Percentiles rank a stretch among this genome's conserved stretches.
Conservation (phyloP, 1,139 yeast species). For the Suhomyces bribrorum region DNA sequence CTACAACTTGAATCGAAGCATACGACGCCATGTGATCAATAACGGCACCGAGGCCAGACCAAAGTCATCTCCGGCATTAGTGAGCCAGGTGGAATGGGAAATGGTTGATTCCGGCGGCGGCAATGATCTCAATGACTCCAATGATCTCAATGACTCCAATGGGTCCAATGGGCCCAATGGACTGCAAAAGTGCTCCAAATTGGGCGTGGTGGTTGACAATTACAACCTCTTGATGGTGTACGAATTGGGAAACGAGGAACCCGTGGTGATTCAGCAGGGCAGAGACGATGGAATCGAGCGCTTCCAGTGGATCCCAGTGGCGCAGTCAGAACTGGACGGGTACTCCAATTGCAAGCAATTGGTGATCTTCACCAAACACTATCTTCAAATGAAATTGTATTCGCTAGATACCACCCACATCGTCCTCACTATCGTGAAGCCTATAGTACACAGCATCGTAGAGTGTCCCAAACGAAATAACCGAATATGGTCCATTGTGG, state of each 20-base stretch:
- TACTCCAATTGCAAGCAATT: slow-evolving; percentile 38
- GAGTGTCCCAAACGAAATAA: slow-evolving; percentile 20
- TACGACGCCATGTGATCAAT: slow-evolving; percentile 7
- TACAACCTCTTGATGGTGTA: slow-evolving; percentile 26
- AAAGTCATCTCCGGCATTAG: slow-evolving; percentile 3
- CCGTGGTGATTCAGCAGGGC: slow-evolving; percentile 33
- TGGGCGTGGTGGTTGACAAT: slow-evolving; percentile 29
- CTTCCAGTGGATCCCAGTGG: slow-evolving; percentile 40
- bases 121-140: too few relatives aligned
- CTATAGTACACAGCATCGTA: slow-evolving; percentile 20
- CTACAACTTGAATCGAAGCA: slow-evolving; percentile 7
- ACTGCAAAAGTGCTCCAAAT: slow-evolving; percentile 22
- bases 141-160: too few relatives aligned
- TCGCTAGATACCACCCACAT: slow-evolving; percentile 41
- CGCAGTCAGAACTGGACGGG: slow-evolving; percentile 22
- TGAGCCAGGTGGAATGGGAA: slow-evolving; percentile 33
- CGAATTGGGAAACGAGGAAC: slow-evolving; percentile 24
- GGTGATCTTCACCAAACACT: slow-evolving; percentile 30
- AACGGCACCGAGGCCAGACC: slow-evolving; percentile 6
- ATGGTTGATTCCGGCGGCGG: slow-evolving; percentile 13
- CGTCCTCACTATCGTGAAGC: slow-evolving; percentile 36
- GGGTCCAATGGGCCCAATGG: too few relatives aligned
- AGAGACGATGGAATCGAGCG: slow-evolving; percentile 31
- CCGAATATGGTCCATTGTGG: slow-evolving; percentile 33
- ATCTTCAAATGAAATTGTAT: slow-evolving; percentile 35